Percentiles rank a stretch among this genome's conserved stretches.
Conservation (phyloP, 257 asterid species). For the Coffea eugenioides region DNA sequence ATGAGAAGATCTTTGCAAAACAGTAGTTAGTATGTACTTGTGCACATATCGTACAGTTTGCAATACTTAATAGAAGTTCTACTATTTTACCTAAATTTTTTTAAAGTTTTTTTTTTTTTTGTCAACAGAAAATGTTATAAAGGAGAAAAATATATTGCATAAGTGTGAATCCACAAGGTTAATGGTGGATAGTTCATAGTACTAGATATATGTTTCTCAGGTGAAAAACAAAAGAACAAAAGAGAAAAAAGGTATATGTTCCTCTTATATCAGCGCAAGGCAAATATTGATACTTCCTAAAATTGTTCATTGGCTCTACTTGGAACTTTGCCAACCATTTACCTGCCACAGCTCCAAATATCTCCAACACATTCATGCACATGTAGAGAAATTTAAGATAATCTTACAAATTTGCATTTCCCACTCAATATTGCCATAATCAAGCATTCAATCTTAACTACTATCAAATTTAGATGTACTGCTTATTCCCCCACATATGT, state of each 20-base stretch:
- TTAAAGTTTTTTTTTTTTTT: too few species aligned
- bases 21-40: too few species aligned
- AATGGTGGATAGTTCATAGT: too few species aligned
- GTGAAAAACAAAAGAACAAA: neutral
- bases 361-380: neutral
- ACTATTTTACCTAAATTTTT: too few species aligned
- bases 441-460: neutral
- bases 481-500: neutral
- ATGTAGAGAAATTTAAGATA: neutral
- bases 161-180: too few species aligned
- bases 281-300: neutral
- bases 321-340: neutral
- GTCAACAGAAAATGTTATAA: too few species aligned
- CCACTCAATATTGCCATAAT: neutral
- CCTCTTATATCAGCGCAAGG: neutral
- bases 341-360: neutral
- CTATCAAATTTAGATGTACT: neutral
- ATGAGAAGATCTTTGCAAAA: too few species aligned
- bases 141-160: too few species aligned
- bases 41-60: too few species aligned
- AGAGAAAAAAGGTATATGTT: too few species aligned
- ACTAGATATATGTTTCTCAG: too few species aligned
- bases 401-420: slow-evolving; percentile 5
- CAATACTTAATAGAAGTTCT: too few species aligned
- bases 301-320: neutral